Evolutionary conservation across 2,329 filamentous ascomycete genomes (phyloP).

Genomic region (Colletotrichum sp.): DNA sequence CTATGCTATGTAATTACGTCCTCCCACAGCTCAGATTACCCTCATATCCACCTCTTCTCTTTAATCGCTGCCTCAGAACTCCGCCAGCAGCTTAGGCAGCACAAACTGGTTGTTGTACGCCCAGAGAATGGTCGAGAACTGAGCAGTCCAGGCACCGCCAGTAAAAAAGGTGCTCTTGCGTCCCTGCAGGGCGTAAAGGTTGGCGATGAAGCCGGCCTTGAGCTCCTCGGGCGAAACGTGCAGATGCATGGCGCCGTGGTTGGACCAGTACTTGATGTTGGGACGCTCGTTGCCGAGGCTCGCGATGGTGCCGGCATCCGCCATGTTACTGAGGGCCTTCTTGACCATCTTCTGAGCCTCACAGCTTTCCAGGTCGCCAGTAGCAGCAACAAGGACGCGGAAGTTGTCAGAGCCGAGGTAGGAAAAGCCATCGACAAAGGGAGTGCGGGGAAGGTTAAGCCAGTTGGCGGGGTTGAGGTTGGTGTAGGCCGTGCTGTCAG

Average conservation of each 20-base stretch:
- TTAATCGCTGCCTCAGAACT: background rate
- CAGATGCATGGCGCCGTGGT: conserved; percentile 36
- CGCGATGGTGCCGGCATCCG: conserved; percentile 23
- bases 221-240: conserved; percentile 32
- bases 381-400: conserved; percentile 30
- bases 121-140: conserved; percentile 38
- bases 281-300: conserved; percentile 18
- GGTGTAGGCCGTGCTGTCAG: conserved; percentile 26
- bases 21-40: background rate
- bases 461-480: conserved; percentile 32
- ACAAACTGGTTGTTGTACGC: conserved; percentile 32
- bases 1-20: background rate
- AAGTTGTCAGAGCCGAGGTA: conserved; percentile 29
- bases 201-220: conserved; percentile 36
- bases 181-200: conserved; percentile 42
- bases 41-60: background rate
- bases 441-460: conserved; percentile 26
- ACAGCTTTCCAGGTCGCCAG: conserved; percentile 14
- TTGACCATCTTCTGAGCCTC: conserved; percentile 29
- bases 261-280: conserved; percentile 28
- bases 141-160: conserved; percentile 34
- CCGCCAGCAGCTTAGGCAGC: conserved; percentile 29
- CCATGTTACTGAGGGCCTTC: conserved; percentile 27
- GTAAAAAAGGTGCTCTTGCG: conserved; percentile 44
- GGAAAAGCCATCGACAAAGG: conserved; percentile 32